Base-by-base conservation (phyloP, 106 monocot species). In the Triglochin maritima region DNA sequence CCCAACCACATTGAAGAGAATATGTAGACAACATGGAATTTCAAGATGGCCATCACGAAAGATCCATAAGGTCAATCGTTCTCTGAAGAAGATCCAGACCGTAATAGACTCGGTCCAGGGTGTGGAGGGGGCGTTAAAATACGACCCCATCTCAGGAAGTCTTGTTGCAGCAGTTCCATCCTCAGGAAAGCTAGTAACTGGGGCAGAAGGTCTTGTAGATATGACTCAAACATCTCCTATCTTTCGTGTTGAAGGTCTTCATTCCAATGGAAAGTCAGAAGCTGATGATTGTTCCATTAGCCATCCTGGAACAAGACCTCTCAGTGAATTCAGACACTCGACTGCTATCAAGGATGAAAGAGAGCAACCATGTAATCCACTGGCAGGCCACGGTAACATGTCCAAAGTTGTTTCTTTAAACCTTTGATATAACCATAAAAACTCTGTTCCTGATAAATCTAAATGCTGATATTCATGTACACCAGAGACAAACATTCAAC, bases 1-100 rank as follows among this genome's bases (percentile, higher is more conserved):
- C 51, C 90, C 95, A 8, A 91, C 95, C 42, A 96, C 95, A 8
- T 63, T 96, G 64, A 96, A 96, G 81, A 83, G 90, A 63, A 90
- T 88, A 76, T 96, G 95, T 74, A 77, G 95, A 68, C 90, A 88
- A 64, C 83, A 96, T 61, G 95, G 95, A 9, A 91, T 91, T 65
- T 83, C 81, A 44, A 81, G 95, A 79, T 96, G 95, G 95, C 90
- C 95, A 53, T 96, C 95, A 66, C 95, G 95, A 59, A 96, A 96
- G 70, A 96, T 96, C 81, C 91, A 85, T 60, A 96, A 96, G 69
- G 90, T 96, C 13, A 96, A 96, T 41, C 82, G 87, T 42, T 96
- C 95, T 12, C 71, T 96, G 1, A 77, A 84, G 71, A 96, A 88
- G 77, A 87, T 96, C 54, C 85, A 90, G 56, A 87, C 57, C 49